Conservation (phyloP, 2,329 filamentous ascomycete species). For the Diaporthe batatas region DNA sequence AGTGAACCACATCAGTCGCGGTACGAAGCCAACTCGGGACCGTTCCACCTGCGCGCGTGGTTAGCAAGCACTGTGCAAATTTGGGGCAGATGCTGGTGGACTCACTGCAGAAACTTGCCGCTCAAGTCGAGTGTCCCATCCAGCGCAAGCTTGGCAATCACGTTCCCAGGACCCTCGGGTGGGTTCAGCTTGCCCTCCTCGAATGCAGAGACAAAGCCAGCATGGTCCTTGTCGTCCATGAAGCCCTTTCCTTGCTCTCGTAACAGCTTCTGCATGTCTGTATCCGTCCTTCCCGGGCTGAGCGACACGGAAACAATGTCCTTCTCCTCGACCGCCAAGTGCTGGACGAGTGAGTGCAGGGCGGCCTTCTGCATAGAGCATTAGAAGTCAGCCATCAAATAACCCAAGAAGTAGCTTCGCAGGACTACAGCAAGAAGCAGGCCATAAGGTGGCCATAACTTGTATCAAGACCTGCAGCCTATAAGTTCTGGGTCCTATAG, state of each 20-base stretch:
- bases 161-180: slow-evolving; percentile 86
- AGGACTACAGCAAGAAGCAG: too few relatives aligned
- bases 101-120: slow-evolving; percentile 80
- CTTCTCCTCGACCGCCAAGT: slow-evolving; percentile 82
- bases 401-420: too few relatives aligned
- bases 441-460: too few relatives aligned
- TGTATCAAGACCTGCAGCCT: too few relatives aligned
- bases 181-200: slow-evolving; percentile 78
- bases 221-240: slow-evolving; percentile 71
- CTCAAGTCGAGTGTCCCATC: slow-evolving; percentile 75
- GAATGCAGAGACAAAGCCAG: slow-evolving; percentile 77
- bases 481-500: too few relatives aligned
- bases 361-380: slow-evolving; percentile 72
- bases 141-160: slow-evolving; percentile 84
- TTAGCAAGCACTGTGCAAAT: slow-evolving; percentile 49
- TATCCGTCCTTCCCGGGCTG: slow-evolving; percentile 86
- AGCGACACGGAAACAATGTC: slow-evolving; percentile 80
- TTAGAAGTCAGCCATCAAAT: too few relatives aligned
- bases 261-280: slow-evolving; percentile 89
- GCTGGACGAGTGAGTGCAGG: slow-evolving; percentile 81
- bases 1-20: slow-evolving; percentile 53
- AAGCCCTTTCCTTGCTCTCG: slow-evolving; percentile 68
- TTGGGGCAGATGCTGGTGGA: slow-evolving; percentile 42
- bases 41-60: slow-evolving; percentile 63
- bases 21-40: slow-evolving; percentile 66